Conservation (phyloP, 1,284 basidiomycete species). For the Ganoderma boninense region DNA sequence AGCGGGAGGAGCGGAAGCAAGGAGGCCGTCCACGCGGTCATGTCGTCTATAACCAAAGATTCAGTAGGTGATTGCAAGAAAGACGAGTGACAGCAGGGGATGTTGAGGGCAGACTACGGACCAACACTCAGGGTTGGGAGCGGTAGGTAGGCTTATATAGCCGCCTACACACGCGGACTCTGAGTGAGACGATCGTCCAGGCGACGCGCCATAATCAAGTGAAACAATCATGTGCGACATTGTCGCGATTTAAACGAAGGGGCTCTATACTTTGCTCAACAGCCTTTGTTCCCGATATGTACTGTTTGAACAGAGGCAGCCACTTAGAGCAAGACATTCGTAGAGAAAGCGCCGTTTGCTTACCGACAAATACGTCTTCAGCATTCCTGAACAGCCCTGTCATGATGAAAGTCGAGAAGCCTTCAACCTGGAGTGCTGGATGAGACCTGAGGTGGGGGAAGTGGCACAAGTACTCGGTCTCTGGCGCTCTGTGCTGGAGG, state of each 20-base stretch:
- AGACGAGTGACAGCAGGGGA: neutral
- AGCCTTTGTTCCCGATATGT: neutral
- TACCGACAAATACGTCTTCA: neutral
- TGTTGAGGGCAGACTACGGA: neutral
- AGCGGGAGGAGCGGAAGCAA: neutral
- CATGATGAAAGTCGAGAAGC: too few species aligned
- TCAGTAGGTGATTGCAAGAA: neutral
- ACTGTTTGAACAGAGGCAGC: neutral
- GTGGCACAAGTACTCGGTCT: too few species aligned
- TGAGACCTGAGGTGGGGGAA: too few species aligned
- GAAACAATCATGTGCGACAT: neutral
- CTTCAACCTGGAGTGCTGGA: too few species aligned
- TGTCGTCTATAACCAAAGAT: neutral
- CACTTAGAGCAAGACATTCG: neutral
- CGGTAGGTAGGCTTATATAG: neutral
- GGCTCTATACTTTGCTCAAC: neutral
- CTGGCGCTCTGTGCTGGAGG: neutral
- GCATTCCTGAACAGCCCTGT: too few species aligned
- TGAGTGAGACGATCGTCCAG: neutral
- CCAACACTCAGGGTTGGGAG: neutral
- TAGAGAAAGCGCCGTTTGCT: neutral
- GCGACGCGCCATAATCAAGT: neutral
- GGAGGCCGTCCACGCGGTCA: neutral
- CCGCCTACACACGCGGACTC: neutral
- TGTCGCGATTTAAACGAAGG: neutral